Conservation (phyloP, 2,329 filamentous ascomycete species). For the Trichoderma sp. region DNA sequence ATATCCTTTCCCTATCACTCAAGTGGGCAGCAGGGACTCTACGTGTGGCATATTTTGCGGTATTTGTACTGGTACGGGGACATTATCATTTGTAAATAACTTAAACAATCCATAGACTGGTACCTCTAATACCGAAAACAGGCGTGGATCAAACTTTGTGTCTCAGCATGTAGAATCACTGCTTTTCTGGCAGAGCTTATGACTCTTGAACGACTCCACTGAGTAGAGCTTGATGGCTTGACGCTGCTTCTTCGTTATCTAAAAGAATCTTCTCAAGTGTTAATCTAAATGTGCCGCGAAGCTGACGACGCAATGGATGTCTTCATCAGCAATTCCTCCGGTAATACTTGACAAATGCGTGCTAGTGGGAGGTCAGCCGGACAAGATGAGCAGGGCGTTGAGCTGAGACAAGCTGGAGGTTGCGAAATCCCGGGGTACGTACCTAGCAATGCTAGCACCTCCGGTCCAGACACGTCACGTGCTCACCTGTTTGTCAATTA, state of each 20-base stretch:
- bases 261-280: neutral
- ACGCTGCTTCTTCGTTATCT: neutral
- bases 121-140: neutral
- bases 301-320: slow-evolving; percentile 4
- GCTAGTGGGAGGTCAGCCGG: slow-evolving; percentile 1
- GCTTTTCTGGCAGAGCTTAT: neutral
- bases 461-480: slow-evolving; percentile 24
- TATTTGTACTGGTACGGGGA: slow-evolving; percentile 9
- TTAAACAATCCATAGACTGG: slow-evolving; percentile 16
- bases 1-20: slow-evolving; percentile 31
- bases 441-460: neutral
- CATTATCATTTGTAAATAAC: slow-evolving; percentile 16
- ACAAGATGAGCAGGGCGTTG: neutral
- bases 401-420: neutral
- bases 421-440: neutral
- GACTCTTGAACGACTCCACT: neutral
- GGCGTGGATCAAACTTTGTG: neutral
- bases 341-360: neutral
- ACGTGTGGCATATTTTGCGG: slow-evolving; percentile 13
- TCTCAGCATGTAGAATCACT: neutral
- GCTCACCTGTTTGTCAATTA: slow-evolving; percentile 29
- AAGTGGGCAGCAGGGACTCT: slow-evolving; percentile 15
- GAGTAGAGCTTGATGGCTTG: neutral
- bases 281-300: neutral
- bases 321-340: neutral